Base-by-base conservation (phyloP, 192 early-diverging fungal species). In the Coemansia furcata region DNA sequence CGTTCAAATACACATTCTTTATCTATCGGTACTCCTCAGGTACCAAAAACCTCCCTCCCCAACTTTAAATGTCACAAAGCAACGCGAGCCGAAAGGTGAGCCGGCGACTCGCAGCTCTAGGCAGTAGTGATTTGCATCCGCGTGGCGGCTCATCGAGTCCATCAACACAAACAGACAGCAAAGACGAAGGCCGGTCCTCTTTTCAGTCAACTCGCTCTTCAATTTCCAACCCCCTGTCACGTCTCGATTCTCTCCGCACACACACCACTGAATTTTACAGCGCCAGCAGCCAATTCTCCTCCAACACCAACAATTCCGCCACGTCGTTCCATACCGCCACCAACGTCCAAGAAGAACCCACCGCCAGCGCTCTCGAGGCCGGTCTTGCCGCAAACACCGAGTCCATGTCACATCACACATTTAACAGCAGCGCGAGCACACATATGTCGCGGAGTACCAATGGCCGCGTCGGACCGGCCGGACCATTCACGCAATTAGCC, bases 301-400 rank as follows among this genome's bases (percentile, higher is more conserved):
- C 46, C 17, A n/a, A 47, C 46, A 42, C 62, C 2, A 65, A 15
- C 47, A 58, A 26, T 17, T 64, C 50, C 2, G 49, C 64, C 9
- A 15, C 29, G 15, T 79, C 78, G 3, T 80, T 72, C 47, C 70
- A 72, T 32, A 72, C 78, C n/a, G 78, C 78, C 17, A 67, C 60
- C 39, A 4, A 11, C n/a, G 46, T 26, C 23, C 23, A 26, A 36
- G 1, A 33, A n/a, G 43, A 39, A 29, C 46, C 39, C 11, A 11
- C 26, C n/a, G 55, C 21, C 30, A 35, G 14, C 30, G 15, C 30
- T 4, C n/a, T 57, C 2, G 54, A 57, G 35, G 54, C 54, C 29
- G 54, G 54, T 15, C 30, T 57, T 50, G 21, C 23, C 21, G 6
- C 54, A 17, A 32, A 57, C 11, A 12, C 54, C 29, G 14, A 11